Evolutionary conservation across 2,329 filamentous ascomycete genomes (phyloP).

Genomic region (Pseudocercospora vitis): DNA sequence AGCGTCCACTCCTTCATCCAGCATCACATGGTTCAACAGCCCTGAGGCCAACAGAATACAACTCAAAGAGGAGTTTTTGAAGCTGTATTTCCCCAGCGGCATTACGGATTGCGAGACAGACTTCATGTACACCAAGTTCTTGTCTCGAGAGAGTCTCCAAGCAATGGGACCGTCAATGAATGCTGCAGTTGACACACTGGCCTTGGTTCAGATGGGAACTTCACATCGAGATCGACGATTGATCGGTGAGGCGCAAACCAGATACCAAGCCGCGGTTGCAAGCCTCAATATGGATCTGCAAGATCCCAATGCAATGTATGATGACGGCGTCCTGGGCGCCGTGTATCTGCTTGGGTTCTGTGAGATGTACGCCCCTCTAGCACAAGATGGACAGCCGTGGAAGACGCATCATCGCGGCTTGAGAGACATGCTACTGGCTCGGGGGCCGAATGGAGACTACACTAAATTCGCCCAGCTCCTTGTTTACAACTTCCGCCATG

Average conservation of each 20-base stretch:
- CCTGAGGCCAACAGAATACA: slow-evolving; percentile 8
- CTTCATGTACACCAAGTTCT: slow-evolving; percentile 17
- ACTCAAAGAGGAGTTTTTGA: slow-evolving; percentile 15
- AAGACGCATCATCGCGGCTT: slow-evolving; percentile 8
- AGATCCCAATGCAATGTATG: slow-evolving; percentile 8
- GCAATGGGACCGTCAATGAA: slow-evolving; percentile 4
- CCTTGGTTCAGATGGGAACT: slow-evolving; percentile 10
- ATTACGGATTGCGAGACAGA: slow-evolving; percentile 14
- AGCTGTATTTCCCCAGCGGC: slow-evolving; percentile 14
- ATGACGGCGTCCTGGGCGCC: slow-evolving; percentile 13
- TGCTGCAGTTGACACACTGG: slow-evolving; percentile 9
- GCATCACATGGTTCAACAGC: slow-evolving; percentile 9
- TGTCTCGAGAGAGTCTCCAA: slow-evolving; percentile 9
- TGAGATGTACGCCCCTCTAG: slow-evolving; percentile 7
- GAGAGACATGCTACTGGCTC: slow-evolving; percentile 9
- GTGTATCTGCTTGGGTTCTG: slow-evolving; percentile 13
- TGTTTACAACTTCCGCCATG: slow-evolving; percentile 11
- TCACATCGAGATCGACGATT: slow-evolving; percentile 8
- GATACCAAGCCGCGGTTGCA: slow-evolving; percentile 12
- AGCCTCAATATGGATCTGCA: slow-evolving; percentile 10
- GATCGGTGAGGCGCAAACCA: slow-evolving; percentile 8
- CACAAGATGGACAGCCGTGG: slow-evolving; percentile 2
- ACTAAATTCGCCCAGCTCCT: slow-evolving; percentile 11
- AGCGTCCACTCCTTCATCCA: not conserved
- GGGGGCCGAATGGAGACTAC: slow-evolving; percentile 10